phyloP scores from a whole-genome alignment of 345 rosid genomes.

The Eucalyptus dawsonii region DNA sequence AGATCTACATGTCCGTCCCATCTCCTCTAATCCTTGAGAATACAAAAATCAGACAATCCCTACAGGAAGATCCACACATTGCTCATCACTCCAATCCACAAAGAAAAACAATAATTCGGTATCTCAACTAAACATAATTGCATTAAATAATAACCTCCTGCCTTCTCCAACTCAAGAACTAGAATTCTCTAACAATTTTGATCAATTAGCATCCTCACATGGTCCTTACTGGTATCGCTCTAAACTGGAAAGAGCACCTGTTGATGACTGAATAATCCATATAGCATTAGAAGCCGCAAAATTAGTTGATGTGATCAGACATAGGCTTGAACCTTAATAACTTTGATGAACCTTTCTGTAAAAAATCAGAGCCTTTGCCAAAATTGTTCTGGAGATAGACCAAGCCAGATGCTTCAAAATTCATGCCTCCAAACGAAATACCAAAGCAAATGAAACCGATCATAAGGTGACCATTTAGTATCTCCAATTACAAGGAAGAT shows the following conservation, averaged over 20 bases:
- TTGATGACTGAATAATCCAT: neutral
- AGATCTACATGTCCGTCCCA: neutral
- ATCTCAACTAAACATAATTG: neutral
- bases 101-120: neutral
- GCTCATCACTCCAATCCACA: neutral
- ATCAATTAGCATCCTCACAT: neutral
- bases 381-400: neutral
- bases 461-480: neutral
- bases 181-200: neutral
- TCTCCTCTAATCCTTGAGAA: neutral
- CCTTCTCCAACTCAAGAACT: neutral
- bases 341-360: neutral
- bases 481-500: neutral
- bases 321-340: neutral
- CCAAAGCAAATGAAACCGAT: neutral
- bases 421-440: neutral
- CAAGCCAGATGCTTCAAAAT: neutral
- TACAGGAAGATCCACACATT: neutral
- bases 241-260: neutral
- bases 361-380: neutral
- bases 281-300: neutral
- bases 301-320: neutral
- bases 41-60: neutral
- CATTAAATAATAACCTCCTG: neutral
- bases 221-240: neutral